Base-by-base conservation (phyloP, 139 green algal genomes). In the Coelastrella sp. region DNA sequence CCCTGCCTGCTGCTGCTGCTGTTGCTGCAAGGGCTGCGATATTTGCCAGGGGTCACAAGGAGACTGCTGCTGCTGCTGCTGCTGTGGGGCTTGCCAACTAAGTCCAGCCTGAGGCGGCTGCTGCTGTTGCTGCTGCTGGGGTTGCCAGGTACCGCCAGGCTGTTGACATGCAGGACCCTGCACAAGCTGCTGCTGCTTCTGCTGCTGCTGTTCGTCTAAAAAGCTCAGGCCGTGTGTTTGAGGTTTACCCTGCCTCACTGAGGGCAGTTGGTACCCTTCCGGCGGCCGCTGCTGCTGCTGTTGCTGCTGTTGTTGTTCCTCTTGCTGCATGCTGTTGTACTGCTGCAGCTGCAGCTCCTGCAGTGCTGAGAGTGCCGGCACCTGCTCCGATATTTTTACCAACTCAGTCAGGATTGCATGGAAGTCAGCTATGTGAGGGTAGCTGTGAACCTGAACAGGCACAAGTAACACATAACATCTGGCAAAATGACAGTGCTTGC, bases 381-480 rank as follows among this genome's bases (percentile, higher is more conserved):
- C 76, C 9, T 25, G 49, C 12, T 83, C 35, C 3, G 49, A 22
- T 61, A 35, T 9, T 8, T 86, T 27, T 1, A 83, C 24, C 15
- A 78, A 61, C 82, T 87, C 63, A 19, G 8, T 57, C 61, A 76
- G 24, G n/a, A 87, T 87, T 22, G n/a, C 19, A 57, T 87, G 81
- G 60, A 27, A 58, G n/a, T 87, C 81, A 24, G 81, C 24, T 24
- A 87, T 66, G 81, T 73, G 59, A 24, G 81, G 81, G 57, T 87
- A 87, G 9, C n/a, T 61, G 24, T 75, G 60, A 7, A 87, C 81
- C 81, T 87, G 81, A 24, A 35, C 75, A 61, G 35, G 4, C 75
- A 61, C 27, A 27, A 59, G 0, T 17, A 70, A 14, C 79, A 72
- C 14, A 76, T 25, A 8, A 76, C 70, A 76, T 76, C 70, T 35